A percentile compares a stretch with the other conserved stretches of the same genome.
phyloP scores from a whole-genome alignment of 805 yeast genomes.

The Wickerhamiella slavikovae region DNA sequence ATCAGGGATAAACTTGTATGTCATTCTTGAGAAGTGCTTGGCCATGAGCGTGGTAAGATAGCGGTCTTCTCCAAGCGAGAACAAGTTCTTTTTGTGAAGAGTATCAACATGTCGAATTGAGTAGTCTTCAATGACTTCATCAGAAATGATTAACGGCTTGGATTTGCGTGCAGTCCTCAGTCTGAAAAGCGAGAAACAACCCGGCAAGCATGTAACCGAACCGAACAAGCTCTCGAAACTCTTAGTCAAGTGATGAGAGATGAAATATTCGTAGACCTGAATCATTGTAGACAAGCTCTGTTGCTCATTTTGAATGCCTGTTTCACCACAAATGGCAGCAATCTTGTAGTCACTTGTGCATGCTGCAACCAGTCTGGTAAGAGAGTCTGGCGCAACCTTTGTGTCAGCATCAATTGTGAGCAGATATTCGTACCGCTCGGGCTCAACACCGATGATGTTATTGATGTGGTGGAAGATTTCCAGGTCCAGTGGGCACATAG shows the following conservation, averaged over 20 bases:
- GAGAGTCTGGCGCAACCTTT: conserved; percentile 29
- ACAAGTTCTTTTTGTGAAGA: conserved; percentile 37
- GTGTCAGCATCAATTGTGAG: conserved; percentile 50
- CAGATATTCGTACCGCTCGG: conserved; percentile 35
- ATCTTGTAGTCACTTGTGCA: conserved; percentile 37
- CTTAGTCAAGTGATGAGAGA: conserved; percentile 42
- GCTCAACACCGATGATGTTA: conserved; percentile 38
- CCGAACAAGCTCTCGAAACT: conserved; percentile 44
- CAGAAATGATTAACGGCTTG: conserved; percentile 37
- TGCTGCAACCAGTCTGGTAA: conserved; percentile 35
- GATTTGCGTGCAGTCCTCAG: conserved; percentile 26
- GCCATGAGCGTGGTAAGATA: conserved; percentile 37
- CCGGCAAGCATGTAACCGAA: conserved; percentile 44
- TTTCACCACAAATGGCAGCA: conserved; percentile 45
- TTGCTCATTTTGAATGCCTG: conserved; percentile 34
- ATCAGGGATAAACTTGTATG: conserved; percentile 33
- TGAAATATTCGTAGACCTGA: conserved; percentile 43
- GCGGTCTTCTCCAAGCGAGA: conserved; percentile 42
- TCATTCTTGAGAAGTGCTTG: conserved; percentile 34
- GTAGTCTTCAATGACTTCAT: conserved; percentile 37
- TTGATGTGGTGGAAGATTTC: conserved; percentile 33
- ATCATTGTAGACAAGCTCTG: conserved; percentile 36
- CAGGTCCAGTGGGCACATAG: conserved; percentile 38
- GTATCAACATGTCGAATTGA: conserved; percentile 36
- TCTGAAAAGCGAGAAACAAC: conserved; percentile 42